Evolutionary conservation across 2,329 filamentous ascomycete species (phyloP), one percentile per base, ranked within the genome.

Genomic region (Simplicillium aogashimaense): DNA sequence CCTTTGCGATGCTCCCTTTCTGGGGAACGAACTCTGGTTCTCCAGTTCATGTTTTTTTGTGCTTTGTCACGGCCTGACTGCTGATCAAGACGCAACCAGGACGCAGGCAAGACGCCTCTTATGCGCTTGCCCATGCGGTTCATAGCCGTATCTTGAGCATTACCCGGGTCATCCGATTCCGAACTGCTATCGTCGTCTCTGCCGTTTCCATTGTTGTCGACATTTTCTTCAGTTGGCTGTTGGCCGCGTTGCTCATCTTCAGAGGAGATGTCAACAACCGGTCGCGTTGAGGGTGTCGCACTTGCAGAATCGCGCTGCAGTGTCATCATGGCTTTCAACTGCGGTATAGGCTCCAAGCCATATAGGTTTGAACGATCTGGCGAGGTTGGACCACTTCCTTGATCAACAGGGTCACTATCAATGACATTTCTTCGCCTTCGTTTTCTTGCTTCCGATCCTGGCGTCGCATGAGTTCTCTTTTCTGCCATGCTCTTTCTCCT

Each of bases 71-170:
- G 52, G 47, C 51, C 57, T 25, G 58, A 46, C 41, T 69, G 61
- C 42, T 74, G 69, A 50, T 81, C 75, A 17, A 83, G 55, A 33
- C 78, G 70, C 41, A 82, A 64, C 72, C 78, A 81, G 6, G 78
- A 83, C n/a, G 78, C 78, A 31, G 78, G 78, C 35, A 82, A 64
- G 7, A 82, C 77, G 16, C 78, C 77, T 39, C 67, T 67, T 36
- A 82, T 75, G 38, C 66, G 64, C 39, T 58, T 68, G 29, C 62
- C 61, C 41, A 64, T 59, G 15, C 51, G 53, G 18, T 63, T 54
- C n/a, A 59, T 41, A 17, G 38, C 60, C 11, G 60, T 51, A 17
- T 72, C 65, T 2, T 60, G 59, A 3, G 67, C 69, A 37, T 59
- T 66, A 29, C 59, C 58, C 9, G 61, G 59, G n/a, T 49, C 53